Base-by-base conservation (phyloP, 352 stramenopile genomes). In the Albugo laibachii region DNA sequence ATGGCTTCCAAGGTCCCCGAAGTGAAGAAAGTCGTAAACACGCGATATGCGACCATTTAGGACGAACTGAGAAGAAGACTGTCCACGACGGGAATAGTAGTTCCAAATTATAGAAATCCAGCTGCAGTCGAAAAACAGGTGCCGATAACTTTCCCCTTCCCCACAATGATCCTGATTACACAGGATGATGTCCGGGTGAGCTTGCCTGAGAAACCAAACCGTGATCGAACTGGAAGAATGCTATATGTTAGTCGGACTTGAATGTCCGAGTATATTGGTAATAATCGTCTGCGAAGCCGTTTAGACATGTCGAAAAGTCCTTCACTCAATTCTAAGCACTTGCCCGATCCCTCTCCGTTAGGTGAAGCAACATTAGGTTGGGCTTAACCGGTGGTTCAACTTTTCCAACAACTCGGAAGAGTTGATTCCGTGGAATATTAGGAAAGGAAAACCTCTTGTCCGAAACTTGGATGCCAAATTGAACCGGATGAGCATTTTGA, bases 61-160 rank as follows among this genome's bases (percentile, higher is more conserved):
- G 41, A 10, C 43, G 43, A 18, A 11, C 20, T 43, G 19, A 18
- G 10, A 48, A 35, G 20, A 48, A 20, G 10, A 11, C n/a, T 21
- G 6, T 35, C 24, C 41, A 16, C 44, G 20, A 21, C 2, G 43
- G n/a, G 39, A 40, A n/a, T 50, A 36, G 4, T 50, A 35, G 14
- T 35, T 1, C 49, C 49, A 50, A 5, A 54, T 15, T 13, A 24
- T 8, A 16, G 37, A 35, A 21, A 39, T 45, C 13, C 48, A 36
- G 19, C 24, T 50, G 13, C 41, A 54, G 12, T 54, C 49, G 41
- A 39, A 54, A 45, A 54, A 51, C 41, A 54, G 38, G 39, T 54
- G 49, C 21, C 41, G 20, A 19, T 54, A 42, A 13, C 41, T 51
- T 45, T 54, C 49, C 8, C 48, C 43, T 1, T 37, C 49, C 5